Evolutionary conservation across 2,329 filamentous ascomycete species (phyloP), one percentile per base, ranked within the genome.

Genomic region (Orbilia blumenaviensis): DNA sequence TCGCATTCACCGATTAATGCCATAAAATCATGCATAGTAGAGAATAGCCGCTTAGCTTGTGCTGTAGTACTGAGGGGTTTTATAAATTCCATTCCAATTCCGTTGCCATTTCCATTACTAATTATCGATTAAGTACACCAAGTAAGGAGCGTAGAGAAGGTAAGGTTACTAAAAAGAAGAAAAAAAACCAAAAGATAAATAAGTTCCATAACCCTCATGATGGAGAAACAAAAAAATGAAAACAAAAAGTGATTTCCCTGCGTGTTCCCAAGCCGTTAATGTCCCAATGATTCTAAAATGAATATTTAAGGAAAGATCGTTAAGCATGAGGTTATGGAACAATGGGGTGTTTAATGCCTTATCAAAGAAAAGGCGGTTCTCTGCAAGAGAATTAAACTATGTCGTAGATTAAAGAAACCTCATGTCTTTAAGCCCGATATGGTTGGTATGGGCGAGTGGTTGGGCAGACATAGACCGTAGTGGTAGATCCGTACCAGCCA

Each of bases 111-210:
- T 23, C 42, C 56, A 71, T 71, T 71, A 71, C 34, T 46, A 32
- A 69, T 69, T 62, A 69, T 16, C 42, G 32, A 52, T 71, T 71
- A 71, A 71, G 46, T 63, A 63, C 56, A 71, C 9, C 16, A 29
- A 29, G 56, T 44, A 71, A 71, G 56, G 66, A 71, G 48, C 27
- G 66, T 71, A n/a, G 42, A 64, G 66, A 71, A 71, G 38, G 50
- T 56, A 34, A 25, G 12, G 1, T 21, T 10, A 46, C 23, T 23
- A 8, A 4, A 23, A 44, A 23, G 29, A 5, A 5, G 10, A 5
- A 34, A 34, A 34, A 34, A 34, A 34, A 10, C 5, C 5, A 10
- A 8, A 44, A 56, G 10, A 8, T 32, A 34, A 56, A 16, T 38
- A 14, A 23, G 29, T 36, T 25, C 32, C 18, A 5, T 10, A 16